phyloP scores from a whole-genome alignment of 768 basidiomycete species.

The Tephrocybe sp. region DNA sequence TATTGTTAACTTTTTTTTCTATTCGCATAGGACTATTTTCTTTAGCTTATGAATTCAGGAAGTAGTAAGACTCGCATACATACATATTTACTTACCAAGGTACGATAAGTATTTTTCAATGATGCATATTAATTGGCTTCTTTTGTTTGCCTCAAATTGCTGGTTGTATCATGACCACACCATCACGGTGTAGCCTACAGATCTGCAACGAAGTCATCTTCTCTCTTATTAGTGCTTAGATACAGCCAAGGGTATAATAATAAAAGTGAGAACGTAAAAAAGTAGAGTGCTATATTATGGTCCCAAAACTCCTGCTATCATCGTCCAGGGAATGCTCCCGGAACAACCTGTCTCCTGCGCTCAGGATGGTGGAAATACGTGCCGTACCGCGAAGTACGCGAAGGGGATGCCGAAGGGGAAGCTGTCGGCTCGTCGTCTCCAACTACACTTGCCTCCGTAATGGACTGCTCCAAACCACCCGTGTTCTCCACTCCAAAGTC shows the following conservation, averaged over 20 bases:
- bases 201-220: too few species aligned
- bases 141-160: too few species aligned
- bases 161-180: too few species aligned
- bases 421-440: slow-evolving; percentile 17
- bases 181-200: too few species aligned
- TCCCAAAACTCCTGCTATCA: not conserved
- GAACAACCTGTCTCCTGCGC: slow-evolving; percentile 53
- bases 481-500: slow-evolving; percentile 40
- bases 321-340: slow-evolving; percentile 57
- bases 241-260: slow-evolving; percentile 15
- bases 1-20: too few species aligned
- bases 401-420: slow-evolving; percentile 31
- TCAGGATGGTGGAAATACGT: slow-evolving; percentile 92
- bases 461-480: slow-evolving; percentile 27
- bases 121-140: too few species aligned
- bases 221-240: not conserved
- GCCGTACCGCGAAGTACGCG: slow-evolving; percentile 58
- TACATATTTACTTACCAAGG: too few species aligned
- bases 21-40: too few species aligned
- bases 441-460: slow-evolving; percentile 21
- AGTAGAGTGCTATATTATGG: not conserved
- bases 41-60: too few species aligned
- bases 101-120: too few species aligned
- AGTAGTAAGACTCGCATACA: too few species aligned
- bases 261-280: not conserved